phyloP scores from a whole-genome alignment of 2,329 filamentous ascomycete species.

The Fusarium staphyleae region DNA sequence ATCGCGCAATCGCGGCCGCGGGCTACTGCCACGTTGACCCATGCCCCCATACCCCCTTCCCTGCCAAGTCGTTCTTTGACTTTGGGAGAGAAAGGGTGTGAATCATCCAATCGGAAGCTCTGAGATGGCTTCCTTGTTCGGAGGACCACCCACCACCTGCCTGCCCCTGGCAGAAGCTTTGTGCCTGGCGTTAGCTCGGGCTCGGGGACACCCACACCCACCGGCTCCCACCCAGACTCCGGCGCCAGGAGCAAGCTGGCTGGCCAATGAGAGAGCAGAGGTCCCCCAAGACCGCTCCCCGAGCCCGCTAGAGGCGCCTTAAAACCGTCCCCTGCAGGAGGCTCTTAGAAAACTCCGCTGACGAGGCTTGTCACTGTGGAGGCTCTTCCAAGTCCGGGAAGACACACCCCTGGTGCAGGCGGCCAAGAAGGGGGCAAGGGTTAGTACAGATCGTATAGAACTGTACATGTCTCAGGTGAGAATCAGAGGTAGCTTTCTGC shows the following conservation, averaged over 20 bases:
- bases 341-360: slow-evolving; percentile 10
- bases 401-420: slow-evolving; percentile 1
- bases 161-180: slow-evolving; percentile 22
- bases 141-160: slow-evolving; percentile 1
- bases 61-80: slow-evolving; percentile 10
- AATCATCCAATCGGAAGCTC: slow-evolving; percentile 24
- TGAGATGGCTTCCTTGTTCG: not conserved
- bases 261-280: slow-evolving; percentile 15
- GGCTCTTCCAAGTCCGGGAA: slow-evolving; percentile 6
- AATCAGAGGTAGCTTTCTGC: slow-evolving; percentile 2
- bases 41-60: no score
- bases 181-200: slow-evolving; percentile 7
- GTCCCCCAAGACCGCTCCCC: slow-evolving; percentile 19
- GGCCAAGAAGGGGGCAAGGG: not conserved
- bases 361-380: not conserved
- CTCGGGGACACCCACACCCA: not conserved
- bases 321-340: slow-evolving; percentile 33
- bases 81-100: not conserved
- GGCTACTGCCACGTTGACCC: slow-evolving; percentile 34
- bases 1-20: slow-evolving; percentile 9
- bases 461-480: slow-evolving; percentile 8
- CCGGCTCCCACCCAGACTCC: slow-evolving; percentile 1
- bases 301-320: slow-evolving; percentile 22
- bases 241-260: slow-evolving; percentile 14
- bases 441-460: not conserved